Evolutionary conservation across 805 yeast species (phyloP), one percentile per base, ranked within the genome.

Genomic region (Saccharomycopsis synnaedendra): DNA sequence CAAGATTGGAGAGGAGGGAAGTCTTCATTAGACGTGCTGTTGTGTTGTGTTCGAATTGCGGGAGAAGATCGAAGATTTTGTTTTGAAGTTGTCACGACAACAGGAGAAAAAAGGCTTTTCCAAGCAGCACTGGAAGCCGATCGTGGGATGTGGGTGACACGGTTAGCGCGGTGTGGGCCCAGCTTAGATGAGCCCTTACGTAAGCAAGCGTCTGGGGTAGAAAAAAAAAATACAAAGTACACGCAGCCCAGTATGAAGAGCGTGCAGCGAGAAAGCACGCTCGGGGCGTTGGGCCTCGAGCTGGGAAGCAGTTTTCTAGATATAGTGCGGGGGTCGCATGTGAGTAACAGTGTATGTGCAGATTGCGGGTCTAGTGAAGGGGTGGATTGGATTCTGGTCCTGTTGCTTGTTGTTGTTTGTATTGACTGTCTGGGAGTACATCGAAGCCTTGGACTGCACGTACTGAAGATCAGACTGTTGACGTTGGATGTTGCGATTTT

Each of bases 361-460:
- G 97, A 89, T 58, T 89, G 97, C 66, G 81, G 82, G 0, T 59
- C 78, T 2, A 57, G 63, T 0, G 76, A 71, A 10, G 65, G 74
- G 9, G 94, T 85, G 10, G 96, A 88, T 55, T 89, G 96, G 96
- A 74, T 90, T 3, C 85, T 96, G 0, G 69, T 86, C 50, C 88
- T 84, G 57, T 63, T 82, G 39, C 63, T 87, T 47, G 78, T 79
- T 32, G 76, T 82, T 3, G 68, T 90, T 30, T 89, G 97, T 62
- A 80, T 86, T 41, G 78, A 80, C 44, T 89, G 97, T 57, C 80
- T 96, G 0, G 88, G 95, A 0, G 79, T 81, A n/a, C 97, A 89
- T 62, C 69, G 96, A 47, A 80, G 86, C 27, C 63, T 90, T 59
- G 96, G 97, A 0, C 72, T 95, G 0, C 88, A 83, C 54, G 71